These are phyloP conservation scores for Morella rubra DNA, from an alignment of 306 rosid genomes.

Conservation along the genomic window DNA sequence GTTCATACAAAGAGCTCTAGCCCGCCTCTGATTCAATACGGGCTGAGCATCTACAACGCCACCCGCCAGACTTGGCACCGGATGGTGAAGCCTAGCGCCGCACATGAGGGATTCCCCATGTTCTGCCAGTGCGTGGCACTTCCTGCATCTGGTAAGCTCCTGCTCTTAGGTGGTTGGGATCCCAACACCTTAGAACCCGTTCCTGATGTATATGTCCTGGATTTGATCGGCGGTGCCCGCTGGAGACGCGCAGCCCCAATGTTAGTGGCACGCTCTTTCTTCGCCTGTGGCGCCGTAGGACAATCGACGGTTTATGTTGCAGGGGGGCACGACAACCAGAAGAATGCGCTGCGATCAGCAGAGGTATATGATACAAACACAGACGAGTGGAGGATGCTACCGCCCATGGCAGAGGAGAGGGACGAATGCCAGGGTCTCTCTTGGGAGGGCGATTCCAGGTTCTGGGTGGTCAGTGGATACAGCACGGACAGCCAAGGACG, in stretches of 20 bases:
- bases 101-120: background rate
- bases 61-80: background rate
- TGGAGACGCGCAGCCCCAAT: slow-evolving; percentile 7
- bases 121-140: slow-evolving; percentile 9
- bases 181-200: slow-evolving; percentile 9
- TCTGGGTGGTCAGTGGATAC: slow-evolving; percentile 5
- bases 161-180: slow-evolving; percentile 11
- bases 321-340: slow-evolving; percentile 7
- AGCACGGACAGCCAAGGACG: slow-evolving; percentile 1
- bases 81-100: background rate
- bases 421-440: slow-evolving; percentile 7
- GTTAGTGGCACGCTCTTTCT: slow-evolving; percentile 12
- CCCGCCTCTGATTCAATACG: background rate
- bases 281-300: slow-evolving; percentile 1
- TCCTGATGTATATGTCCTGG: background rate
- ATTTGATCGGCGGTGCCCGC: background rate
- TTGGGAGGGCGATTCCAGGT: background rate
- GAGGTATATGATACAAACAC: slow-evolving; percentile 5
- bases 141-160: background rate
- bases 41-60: slow-evolving; percentile 13
- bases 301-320: slow-evolving; percentile 10
- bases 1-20: background rate
- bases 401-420: slow-evolving; percentile 8
- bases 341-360: slow-evolving; percentile 7
- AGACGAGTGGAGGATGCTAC: slow-evolving; percentile 6